Conservation (phyloP, 805 yeast species). For the Zygosaccharomyces lentus region DNA sequence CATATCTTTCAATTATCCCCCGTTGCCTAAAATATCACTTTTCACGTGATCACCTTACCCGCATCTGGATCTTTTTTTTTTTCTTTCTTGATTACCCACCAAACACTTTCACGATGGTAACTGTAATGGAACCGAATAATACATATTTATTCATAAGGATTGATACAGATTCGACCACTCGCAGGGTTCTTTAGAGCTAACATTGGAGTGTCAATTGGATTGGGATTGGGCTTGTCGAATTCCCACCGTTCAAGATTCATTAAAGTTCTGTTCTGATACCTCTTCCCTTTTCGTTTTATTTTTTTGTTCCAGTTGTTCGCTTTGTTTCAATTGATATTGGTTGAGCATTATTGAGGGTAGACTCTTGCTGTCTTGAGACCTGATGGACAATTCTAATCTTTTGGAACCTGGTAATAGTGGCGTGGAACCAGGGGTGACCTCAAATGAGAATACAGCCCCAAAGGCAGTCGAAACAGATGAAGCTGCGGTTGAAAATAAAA, state of each 20-base stretch:
- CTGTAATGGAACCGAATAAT: background rate
- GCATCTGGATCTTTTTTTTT: background rate
- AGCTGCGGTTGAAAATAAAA: background rate
- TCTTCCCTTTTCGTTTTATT: background rate
- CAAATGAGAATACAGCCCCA: background rate
- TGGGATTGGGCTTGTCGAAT: background rate
- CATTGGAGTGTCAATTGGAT: background rate
- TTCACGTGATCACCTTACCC: background rate
- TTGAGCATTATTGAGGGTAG: background rate
- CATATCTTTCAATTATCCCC: no score
- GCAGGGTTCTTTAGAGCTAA: background rate
- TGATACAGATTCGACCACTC: background rate
- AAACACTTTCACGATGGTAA: background rate
- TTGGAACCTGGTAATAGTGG: background rate
- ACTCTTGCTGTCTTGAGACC: background rate
- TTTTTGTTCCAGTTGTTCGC: background rate
- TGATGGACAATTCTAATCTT: constrained; percentile 2
- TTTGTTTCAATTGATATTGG: background rate
- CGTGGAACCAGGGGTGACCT: background rate
- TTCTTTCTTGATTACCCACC: background rate
- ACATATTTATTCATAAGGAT: background rate
- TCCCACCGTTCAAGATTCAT: background rate
- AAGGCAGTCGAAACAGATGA: background rate
- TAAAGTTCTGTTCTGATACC: background rate
- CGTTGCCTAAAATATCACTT: background rate